Conservation (phyloP, 495 filamentous ascomycete genomes). For the Penicillium longicatenatum region DNA sequence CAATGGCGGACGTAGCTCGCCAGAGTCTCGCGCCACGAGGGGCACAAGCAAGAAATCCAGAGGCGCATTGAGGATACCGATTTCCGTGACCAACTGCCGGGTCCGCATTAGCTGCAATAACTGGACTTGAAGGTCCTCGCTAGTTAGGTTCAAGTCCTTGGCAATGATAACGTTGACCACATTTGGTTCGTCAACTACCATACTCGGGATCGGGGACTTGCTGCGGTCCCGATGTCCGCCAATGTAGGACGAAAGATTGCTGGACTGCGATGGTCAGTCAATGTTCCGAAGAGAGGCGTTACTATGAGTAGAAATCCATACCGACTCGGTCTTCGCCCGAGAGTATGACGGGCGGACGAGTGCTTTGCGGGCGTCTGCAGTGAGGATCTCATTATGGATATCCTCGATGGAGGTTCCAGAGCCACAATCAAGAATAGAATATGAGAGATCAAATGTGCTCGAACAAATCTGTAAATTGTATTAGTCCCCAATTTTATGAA, state of each 20-base stretch:
- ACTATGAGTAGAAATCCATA: slow-evolving; percentile 10
- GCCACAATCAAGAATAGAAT: slow-evolving; percentile 69
- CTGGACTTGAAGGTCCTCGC: slow-evolving; percentile 78
- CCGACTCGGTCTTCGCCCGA: slow-evolving; percentile 23
- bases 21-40: slow-evolving; percentile 51
- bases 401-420: slow-evolving; percentile 74
- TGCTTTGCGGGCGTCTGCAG: slow-evolving; percentile 24
- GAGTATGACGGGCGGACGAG: slow-evolving; percentile 20
- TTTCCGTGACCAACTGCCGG: slow-evolving; percentile 72
- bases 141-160: slow-evolving; percentile 72
- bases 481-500: slow-evolving; percentile 5
- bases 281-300: neutral
- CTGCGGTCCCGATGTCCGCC: slow-evolving; percentile 24
- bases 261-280: slow-evolving; percentile 24
- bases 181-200: slow-evolving; percentile 36
- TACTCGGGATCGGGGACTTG: slow-evolving; percentile 18
- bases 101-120: slow-evolving; percentile 72
- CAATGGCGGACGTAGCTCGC: slow-evolving; percentile 34
- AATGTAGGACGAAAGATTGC: slow-evolving; percentile 24
- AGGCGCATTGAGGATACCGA: slow-evolving; percentile 69
- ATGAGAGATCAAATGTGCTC: slow-evolving; percentile 70
- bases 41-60: slow-evolving; percentile 81
- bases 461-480: slow-evolving; percentile 56
- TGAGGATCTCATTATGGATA: slow-evolving; percentile 69
- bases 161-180: slow-evolving; percentile 83